These are phyloP conservation scores for Xylariales sp. DNA, from an alignment of 2,329 filamentous ascomycete genomes.

Conservation along the genomic window DNA sequence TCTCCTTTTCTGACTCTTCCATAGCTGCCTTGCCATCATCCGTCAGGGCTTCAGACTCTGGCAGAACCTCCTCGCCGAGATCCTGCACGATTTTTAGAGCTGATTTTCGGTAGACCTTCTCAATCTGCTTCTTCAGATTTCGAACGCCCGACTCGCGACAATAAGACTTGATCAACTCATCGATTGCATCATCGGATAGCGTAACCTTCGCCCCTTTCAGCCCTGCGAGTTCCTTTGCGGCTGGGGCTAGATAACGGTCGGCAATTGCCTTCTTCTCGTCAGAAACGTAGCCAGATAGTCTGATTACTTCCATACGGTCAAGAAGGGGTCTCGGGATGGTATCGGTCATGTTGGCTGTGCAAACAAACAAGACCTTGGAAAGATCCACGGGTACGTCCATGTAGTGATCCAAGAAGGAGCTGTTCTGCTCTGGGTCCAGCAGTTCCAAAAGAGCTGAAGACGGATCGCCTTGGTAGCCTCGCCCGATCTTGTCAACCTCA, in stretches of 20 bases:
- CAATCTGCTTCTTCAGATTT: conserved; percentile 98
- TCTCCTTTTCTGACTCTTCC: conserved; percentile 65
- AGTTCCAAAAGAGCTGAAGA: conserved; percentile 90
- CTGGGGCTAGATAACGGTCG: conserved; percentile 83
- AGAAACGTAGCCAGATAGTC: conserved; percentile 91
- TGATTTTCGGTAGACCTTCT: conserved; percentile 97
- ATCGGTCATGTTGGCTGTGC: conserved; percentile 98
- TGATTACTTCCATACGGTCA: conserved; percentile 96
- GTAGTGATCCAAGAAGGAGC: conserved; percentile 95
- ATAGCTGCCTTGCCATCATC: conserved; percentile 78
- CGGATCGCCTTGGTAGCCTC: conserved; percentile 93
- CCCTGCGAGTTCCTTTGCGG: conserved; percentile 90
- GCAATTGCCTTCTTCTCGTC: conserved; percentile 99
- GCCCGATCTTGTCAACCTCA: conserved; percentile 96
- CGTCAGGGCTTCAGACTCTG: conserved; percentile 77
- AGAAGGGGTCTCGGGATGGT: conserved; percentile 91
- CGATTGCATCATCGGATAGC: conserved; percentile 81
- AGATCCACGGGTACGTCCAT: conserved; percentile 97
- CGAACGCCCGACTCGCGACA: conserved; percentile 95
- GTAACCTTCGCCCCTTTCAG: conserved; percentile 86
- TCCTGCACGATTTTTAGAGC: conserved; percentile 96
- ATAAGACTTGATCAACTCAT: conserved; percentile 97
- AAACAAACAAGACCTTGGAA: conserved; percentile 96
- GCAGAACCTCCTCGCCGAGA: conserved; percentile 76
- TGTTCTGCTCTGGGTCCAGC: conserved; percentile 95